Evolutionary conservation across 768 basidiomycete genomes (phyloP).

Genomic region (Termitomyces sp.): DNA sequence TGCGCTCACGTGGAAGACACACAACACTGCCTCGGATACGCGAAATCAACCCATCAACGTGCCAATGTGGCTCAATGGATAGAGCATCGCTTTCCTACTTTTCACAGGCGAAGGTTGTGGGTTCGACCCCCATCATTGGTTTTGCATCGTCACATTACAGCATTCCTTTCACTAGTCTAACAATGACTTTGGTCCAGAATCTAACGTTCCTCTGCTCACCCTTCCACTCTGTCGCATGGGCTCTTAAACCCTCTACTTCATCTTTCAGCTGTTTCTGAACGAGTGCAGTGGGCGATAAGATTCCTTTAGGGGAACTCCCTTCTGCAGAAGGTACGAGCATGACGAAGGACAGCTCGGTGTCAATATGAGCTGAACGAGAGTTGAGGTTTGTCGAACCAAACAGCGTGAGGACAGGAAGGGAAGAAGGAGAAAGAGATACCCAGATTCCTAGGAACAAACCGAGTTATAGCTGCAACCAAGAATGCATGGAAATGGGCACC

Average conservation of each 20-base stretch:
- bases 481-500: conserved; percentile 42
- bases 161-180: conserved; percentile 66
- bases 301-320: neutral
- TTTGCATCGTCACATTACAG: conserved; percentile 36
- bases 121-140: no score
- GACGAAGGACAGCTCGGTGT: conserved; percentile 88
- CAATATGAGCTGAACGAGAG: conserved; percentile 84
- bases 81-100: no score
- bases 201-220: conserved; percentile 56
- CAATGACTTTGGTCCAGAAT: conserved; percentile 59
- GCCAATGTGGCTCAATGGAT: no score
- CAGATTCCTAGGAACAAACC: conserved; percentile 61
- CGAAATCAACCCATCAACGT: no score
- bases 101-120: no score
- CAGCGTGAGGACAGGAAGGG: conserved; percentile 67
- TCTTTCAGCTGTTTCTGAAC: conserved; percentile 47
- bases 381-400: conserved; percentile 96
- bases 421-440: conserved; percentile 57
- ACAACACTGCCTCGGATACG: no score
- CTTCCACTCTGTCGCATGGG: conserved; percentile 53
- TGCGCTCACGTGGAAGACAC: neutral
- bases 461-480: neutral
- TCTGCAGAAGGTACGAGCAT: conserved; percentile 63
- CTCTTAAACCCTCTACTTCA: conserved; percentile 51
- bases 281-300: conserved; percentile 12